Percentiles rank a stretch among this genome's conserved stretches.
Conservation (phyloP, 495 filamentous ascomycete species). For the Tuber melanosporum region DNA sequence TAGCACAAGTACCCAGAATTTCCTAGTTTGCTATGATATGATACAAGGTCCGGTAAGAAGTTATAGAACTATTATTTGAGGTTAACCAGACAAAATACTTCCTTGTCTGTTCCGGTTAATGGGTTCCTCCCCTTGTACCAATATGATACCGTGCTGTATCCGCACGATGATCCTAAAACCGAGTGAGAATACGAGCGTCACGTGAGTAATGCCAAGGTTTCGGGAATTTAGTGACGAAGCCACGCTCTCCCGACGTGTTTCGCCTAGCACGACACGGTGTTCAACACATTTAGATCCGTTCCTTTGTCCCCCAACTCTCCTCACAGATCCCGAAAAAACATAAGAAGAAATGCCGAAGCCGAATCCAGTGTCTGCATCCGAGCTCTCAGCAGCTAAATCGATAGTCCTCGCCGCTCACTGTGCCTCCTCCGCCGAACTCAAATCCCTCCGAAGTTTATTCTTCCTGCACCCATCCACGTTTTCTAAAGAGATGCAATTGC, state of each 20-base stretch:
- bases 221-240: not conserved
- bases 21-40: no score
- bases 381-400: constrained; percentile 55
- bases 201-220: not conserved
- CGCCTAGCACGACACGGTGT: not conserved
- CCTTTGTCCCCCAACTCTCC: not conserved
- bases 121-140: no score
- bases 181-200: not conserved
- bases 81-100: no score
- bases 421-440: constrained; percentile 42
- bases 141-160: no score
- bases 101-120: no score
- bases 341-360: not conserved
- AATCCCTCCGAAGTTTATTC: constrained; percentile 21
- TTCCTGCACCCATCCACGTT: constrained; percentile 21
- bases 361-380: constrained; percentile 11
- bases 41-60: no score
- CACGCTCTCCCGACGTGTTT: not conserved
- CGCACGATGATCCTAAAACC: not conserved
- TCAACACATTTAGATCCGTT: not conserved
- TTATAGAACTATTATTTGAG: no score
- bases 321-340: not conserved
- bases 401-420: constrained; percentile 59
- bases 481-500: constrained; percentile 18
- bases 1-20: not conserved